These are phyloP conservation scores for Geoglossum glabrum DNA, from an alignment of 495 filamentous ascomycete genomes.

Conservation along the genomic window DNA sequence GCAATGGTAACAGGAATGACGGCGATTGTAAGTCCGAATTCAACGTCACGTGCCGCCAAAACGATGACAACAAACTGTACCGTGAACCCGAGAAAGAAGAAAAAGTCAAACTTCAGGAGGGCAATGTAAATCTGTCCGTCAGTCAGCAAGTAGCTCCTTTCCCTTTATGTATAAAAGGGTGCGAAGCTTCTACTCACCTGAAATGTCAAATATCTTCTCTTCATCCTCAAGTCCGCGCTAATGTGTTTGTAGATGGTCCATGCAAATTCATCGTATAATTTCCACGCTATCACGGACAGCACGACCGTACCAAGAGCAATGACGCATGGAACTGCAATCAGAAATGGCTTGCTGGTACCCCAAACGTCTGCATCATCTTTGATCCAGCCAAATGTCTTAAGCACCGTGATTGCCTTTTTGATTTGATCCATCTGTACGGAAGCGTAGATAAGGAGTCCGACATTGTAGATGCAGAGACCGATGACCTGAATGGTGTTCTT, in stretches of 20 bases:
- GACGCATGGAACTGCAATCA: conserved; percentile 71
- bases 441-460: conserved; percentile 78
- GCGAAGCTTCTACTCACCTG: conserved; percentile 39
- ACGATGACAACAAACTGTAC: conserved; percentile 95
- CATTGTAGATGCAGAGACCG: conserved; percentile 77
- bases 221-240: conserved; percentile 90
- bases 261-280: conserved; percentile 93
- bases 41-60: conserved; percentile 35
- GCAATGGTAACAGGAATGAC: conserved; percentile 79
- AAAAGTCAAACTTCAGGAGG: conserved; percentile 96
- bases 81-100: conserved; percentile 97
- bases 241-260: conserved; percentile 99
- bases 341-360: conserved; percentile 44
- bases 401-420: conserved; percentile 36
- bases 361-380: conserved; percentile 31
- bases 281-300: conserved; percentile 66
- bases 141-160: conserved; percentile 14
- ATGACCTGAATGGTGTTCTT: conserved; percentile 99
- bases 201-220: conserved; percentile 85
- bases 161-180: background rate
- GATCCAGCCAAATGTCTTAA: conserved; percentile 22
- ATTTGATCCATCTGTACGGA: conserved; percentile 85
- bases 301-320: conserved; percentile 54
- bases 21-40: conserved; percentile 70
- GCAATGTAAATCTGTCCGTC: conserved; percentile 74